Conservation (phyloP, 2,329 filamentous ascomycete species). For the Gaeumannomyces sp. region DNA sequence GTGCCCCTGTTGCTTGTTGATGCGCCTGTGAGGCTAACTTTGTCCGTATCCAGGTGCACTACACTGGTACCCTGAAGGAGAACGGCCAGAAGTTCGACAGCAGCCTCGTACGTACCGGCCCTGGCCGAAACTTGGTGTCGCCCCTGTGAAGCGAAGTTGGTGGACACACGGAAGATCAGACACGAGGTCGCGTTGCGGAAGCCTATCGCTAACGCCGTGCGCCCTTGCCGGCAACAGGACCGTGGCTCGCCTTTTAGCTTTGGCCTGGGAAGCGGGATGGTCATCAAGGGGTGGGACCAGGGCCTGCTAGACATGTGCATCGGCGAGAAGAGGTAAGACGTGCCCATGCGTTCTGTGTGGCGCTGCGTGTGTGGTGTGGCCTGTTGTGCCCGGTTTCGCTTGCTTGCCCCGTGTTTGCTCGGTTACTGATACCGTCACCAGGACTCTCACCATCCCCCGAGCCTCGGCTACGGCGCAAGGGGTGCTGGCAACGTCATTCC, state of each 20-base stretch:
- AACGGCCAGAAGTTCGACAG: slow-evolving; percentile 80
- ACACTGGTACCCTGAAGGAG: slow-evolving; percentile 70
- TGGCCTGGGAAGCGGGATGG: slow-evolving; percentile 69
- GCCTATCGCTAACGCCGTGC: background rate
- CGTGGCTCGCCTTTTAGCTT: slow-evolving; percentile 72
- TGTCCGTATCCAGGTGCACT: slow-evolving; percentile 81
- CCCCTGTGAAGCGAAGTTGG: background rate
- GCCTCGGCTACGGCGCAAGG: slow-evolving; percentile 73
- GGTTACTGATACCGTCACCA: slow-evolving; percentile 19
- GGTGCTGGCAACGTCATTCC: slow-evolving; percentile 73
- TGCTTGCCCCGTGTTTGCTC: slow-evolving; percentile 2
- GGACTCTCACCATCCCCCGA: slow-evolving; percentile 86
- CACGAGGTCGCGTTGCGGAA: background rate
- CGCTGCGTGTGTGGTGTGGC: background rate
- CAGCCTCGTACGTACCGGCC: slow-evolving; percentile 30
- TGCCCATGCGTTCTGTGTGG: background rate
- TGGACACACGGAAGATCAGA: background rate
- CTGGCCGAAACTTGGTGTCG: background rate
- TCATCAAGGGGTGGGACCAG: slow-evolving; percentile 95
- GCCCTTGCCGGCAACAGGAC: slow-evolving; percentile 50
- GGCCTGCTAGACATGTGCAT: slow-evolving; percentile 92
- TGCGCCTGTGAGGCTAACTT: slow-evolving; percentile 38
- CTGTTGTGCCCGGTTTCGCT: background rate
- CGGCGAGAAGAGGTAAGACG: slow-evolving; percentile 68
- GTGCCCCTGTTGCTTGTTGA: background rate